Percentiles rank a stretch among this genome's conserved stretches.
These are phyloP conservation scores for Melampsora americana DNA, from an alignment of 1,284 basidiomycete genomes.

Conservation along the genomic window DNA sequence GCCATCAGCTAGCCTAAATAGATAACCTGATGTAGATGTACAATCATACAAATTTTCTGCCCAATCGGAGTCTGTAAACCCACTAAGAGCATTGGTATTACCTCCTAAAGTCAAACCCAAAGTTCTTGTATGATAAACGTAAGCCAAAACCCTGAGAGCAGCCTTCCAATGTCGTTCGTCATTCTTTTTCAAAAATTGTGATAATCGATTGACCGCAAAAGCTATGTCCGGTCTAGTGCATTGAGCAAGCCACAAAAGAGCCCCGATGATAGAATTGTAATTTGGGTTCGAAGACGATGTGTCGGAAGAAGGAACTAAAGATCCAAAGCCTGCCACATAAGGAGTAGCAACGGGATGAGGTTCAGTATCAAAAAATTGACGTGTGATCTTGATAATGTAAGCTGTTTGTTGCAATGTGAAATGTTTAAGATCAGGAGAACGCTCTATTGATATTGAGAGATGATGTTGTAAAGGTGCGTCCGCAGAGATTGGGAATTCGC, in stretches of 20 bases:
- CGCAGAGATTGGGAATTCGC: neutral
- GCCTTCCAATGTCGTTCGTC: neutral
- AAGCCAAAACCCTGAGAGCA: neutral
- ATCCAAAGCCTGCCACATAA: no score
- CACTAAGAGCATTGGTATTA: neutral
- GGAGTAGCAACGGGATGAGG: no score
- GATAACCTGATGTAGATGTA: neutral
- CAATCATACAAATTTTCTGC: conserved; percentile 3
- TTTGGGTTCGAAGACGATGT: no score
- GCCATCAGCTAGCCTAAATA: neutral
- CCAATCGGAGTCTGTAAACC: conserved; percentile 21
- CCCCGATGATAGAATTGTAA: no score
- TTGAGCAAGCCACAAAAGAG: conserved; percentile 2
- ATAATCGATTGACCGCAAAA: no score
- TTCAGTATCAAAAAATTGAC: no score
- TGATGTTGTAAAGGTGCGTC: conserved; percentile 6
- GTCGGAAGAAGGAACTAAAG: no score
- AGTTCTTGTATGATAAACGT: neutral
- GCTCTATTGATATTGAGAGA: neutral
- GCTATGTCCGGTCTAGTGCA: conserved; percentile 5
- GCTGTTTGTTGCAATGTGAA: conserved; percentile 4
- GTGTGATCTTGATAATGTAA: neutral
- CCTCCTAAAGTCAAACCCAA: neutral
- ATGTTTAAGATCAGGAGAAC: neutral
- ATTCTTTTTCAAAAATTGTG: conserved; percentile 3